Base-by-base conservation (phyloP, 2,329 filamentous ascomycete species). In the Ophiostoma australiae region DNA sequence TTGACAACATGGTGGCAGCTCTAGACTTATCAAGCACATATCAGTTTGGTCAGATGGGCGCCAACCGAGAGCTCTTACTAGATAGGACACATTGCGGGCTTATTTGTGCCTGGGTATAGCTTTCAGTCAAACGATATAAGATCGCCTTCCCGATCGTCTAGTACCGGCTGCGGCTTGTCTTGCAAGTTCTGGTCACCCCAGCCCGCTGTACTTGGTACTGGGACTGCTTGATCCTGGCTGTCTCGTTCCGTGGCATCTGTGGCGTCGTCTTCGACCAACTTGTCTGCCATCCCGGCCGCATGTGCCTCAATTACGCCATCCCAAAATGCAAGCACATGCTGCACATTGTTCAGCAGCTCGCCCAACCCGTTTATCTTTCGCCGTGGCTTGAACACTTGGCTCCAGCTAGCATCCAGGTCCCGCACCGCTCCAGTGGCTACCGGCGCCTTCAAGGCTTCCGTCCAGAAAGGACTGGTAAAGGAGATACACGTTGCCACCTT, bases 331-430 rank as follows among this genome's bases (percentile, higher is more conserved):
- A 67, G 41, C 0, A 70, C 33, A 0, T 41, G 31, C 4, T 61
- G 15, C 8, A 72, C 33, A 5, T 69, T 8, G 23, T 31, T 33
- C 3, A 74, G 41, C 27, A 75, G 73, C 5, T 69, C 68, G 1
- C 20, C 20, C 5, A 75, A 17, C 0, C 74, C 73, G 13, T 71
- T 69, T 0, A 35, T 23, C 1, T 52, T 17, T 6, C 6, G 20
- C 4, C 23, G 39, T 1, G 71, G 70, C 10, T 10, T 63, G 15
- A 76, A 75, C 1, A 75, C 33, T 3, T 65, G 20, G 7, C 52
- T 27, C 68, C 71, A 68, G 17, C 44, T n/a, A 7, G n/a, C 17
- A 1, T 74, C 74, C 5, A 75, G 67, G 10, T 75, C 41, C 68
- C 72, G 65, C 17, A n/a, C 8, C 1, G 39, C 20, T 8, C 55